Evolutionary conservation across 768 basidiomycete genomes (phyloP), one percentile per base, ranked within the genome.

Genomic region (Chalciporus piperatus): DNA sequence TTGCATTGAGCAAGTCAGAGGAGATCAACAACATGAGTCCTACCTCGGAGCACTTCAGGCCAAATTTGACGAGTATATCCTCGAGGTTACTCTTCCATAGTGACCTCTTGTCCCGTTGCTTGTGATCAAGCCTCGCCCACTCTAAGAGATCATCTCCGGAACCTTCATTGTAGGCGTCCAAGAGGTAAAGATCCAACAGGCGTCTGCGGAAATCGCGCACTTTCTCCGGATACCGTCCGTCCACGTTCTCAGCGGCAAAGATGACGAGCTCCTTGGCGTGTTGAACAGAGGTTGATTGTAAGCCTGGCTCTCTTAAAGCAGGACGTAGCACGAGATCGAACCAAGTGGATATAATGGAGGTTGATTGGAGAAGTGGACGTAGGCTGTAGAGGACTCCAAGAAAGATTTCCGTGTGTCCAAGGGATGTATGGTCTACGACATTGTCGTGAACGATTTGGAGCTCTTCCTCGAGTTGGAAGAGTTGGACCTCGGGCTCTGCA

Each of bases 41-140:
- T 63, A 90, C 90, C 71, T 82, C 69, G 20, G 88, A 87, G 49
- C 75, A 68, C 57, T 81, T 76, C 51, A 82, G 64, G 42, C 83
- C 89, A 61, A 81, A 85, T 47, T 72, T 77, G 37, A 89, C 73
- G 38, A 92, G 73, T 17, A 88, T 77, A 58, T 88, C 85, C 64
- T 92, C 88, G 53, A 93, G 71, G 63, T 89, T 93, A 25, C 71
- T 68, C 68, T 90, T 92, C 90, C 90, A 93, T 23, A 78, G 72
- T 13, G 76, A 73, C 57, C 78, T 75, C 61, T 75, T 77, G 48
- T 80, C 78, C 45, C 84, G 77, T 59, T 89, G 80, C 20, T 76
- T 78, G 55, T 76, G 74, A 60, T 84, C 80, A 48, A 90, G 69
- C 39, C 77, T 80, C 13, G 84, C 83, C 82, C 85, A 86, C 59